Conservation (phyloP, 176 grass and related monocot species). For the Avena sativa region DNA sequence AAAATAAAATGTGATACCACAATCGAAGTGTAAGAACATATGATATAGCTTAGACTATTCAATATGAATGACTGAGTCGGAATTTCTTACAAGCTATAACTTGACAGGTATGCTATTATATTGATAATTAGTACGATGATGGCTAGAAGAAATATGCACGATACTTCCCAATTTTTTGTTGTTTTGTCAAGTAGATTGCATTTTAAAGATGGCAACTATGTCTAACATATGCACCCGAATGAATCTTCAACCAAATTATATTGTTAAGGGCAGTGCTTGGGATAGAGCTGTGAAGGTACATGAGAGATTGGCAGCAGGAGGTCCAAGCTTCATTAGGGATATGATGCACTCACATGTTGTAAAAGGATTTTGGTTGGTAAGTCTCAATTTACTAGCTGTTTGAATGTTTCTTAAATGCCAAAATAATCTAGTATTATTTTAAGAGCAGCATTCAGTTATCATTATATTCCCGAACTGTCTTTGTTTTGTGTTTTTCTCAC, state of each 20-base stretch:
- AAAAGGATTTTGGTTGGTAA: slow-evolving; percentile 50
- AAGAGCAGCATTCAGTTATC: too few species aligned
- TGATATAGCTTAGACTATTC: background rate
- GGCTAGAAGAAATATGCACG: background rate
- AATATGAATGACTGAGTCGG: background rate
- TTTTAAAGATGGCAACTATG: background rate
- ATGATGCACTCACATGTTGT: slow-evolving; percentile 54
- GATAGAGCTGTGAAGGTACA: slow-evolving; percentile 35
- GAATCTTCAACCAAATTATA: background rate
- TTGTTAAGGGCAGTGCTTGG: background rate
- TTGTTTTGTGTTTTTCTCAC: background rate
- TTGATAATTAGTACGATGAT: background rate
- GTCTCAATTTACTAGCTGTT: background rate
- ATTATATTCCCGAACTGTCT: background rate
- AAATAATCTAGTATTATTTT: background rate
- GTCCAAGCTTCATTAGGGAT: slow-evolving; percentile 28
- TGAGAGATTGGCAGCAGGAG: slow-evolving; percentile 27
- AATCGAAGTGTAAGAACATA: background rate
- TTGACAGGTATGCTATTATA: background rate
- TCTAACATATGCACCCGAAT: background rate
- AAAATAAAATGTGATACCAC: background rate
- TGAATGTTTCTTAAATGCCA: background rate
- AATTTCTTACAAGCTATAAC: background rate
- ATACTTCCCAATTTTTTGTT: background rate
- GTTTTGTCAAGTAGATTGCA: background rate